Base-by-base conservation (phyloP, 257 asterid genomes). In the Solanum peruvianum region DNA sequence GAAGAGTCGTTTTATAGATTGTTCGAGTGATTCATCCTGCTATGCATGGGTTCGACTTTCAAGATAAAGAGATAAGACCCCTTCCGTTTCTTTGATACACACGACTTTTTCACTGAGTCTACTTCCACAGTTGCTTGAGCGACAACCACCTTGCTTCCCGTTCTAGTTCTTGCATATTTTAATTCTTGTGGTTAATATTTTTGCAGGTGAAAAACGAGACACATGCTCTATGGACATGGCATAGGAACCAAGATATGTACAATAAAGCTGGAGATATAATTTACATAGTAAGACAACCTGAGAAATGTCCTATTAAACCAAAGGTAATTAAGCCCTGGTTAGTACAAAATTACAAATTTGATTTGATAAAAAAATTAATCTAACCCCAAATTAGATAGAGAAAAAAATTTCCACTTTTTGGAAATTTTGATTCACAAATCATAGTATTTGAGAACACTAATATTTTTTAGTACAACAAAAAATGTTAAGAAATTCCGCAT, bases 161-260 rank as follows among this genome's bases (percentile, higher is more conserved):
- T 71, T 70, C 77, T 31, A 70, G 42, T 33, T 56, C 25, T 56
- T 56, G 64, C 25, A 56, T 62, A 0, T n/a, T 62, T 11, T 62
- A 45, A 9, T 29, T 5, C 6, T 49, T 29, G 8, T 11, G 18
- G 56, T 58, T 35, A 67, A 81, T 81, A 56, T 56, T 56, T 73
- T 6, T 88, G 91, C 90, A 96, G 99, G 95, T 95, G 92, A 93
- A 91, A 92, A 96, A 96, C 21, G 94, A 90, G 87, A 96, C 99
- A 11, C 98, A 96, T 87, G 98, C 98, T 77, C 92, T 96, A 15
- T 96, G 99, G 99, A 95, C 96, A 82, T 96, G 99, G 99, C 98
- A 96, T 77, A 93, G 98, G 45, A 96, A 96, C 86, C 98, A 95
- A 86, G 99, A 96, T 85, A 90, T 95, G 96, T 96, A 96, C 87